Conservation (phyloP, 306 rosid genomes). For the Crotalaria pallida region DNA sequence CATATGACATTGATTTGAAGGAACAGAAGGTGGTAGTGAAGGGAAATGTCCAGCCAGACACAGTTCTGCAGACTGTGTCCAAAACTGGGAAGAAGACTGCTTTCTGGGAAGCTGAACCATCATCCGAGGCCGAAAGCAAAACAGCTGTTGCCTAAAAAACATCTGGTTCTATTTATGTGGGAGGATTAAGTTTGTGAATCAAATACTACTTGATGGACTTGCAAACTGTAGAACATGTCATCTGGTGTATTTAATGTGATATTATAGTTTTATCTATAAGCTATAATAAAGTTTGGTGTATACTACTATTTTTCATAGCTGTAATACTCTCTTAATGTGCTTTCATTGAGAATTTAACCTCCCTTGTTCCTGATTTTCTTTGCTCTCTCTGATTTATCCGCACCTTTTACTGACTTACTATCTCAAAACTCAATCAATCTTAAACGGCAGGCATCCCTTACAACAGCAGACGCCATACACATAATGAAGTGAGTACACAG, state of each 20-base stretch:
- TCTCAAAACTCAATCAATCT: not conserved
- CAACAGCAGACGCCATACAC: not conserved
- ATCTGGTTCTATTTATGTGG: conserved; percentile 11
- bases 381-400: not conserved
- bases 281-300: conserved; percentile 10
- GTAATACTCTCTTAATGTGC: conserved; percentile 15
- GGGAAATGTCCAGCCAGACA: conserved; percentile 63
- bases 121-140: conserved; percentile 28
- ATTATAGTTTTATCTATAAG: conserved; percentile 18
- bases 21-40: conserved; percentile 93
- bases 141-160: conserved; percentile 45
- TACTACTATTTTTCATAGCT: not conserved
- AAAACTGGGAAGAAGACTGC: conserved; percentile 94
- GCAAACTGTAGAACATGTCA: not conserved
- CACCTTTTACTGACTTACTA: not conserved
- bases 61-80: conserved; percentile 77
- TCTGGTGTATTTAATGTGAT: conserved; percentile 20
- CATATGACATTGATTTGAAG: conserved; percentile 78
- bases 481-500: not conserved
- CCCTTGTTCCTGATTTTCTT: not conserved
- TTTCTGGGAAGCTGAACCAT: conserved; percentile 64
- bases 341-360: conserved; percentile 10
- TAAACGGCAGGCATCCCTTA: not conserved
- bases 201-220: conserved; percentile 4
- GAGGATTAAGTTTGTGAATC: conserved; percentile 9